A percentile compares a stretch with the other conserved stretches of the same genome.
Evolutionary conservation across 2,329 filamentous ascomycete species (phyloP).

Genomic region (Ophidiomyces ophidiicola): DNA sequence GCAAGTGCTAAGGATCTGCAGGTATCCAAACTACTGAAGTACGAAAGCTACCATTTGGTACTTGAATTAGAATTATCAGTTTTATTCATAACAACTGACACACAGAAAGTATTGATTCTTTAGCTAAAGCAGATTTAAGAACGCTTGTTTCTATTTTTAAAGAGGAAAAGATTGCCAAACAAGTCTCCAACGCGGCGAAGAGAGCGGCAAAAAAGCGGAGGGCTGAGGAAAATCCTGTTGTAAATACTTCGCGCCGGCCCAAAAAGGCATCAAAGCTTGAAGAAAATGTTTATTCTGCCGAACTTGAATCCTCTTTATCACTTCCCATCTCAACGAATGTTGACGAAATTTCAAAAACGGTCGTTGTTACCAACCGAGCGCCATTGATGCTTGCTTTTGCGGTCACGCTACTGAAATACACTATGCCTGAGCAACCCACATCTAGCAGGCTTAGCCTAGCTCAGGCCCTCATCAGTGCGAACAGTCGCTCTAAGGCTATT

Average conservation of each 20-base stretch:
- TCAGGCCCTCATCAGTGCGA: constrained; percentile 72
- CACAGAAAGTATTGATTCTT: constrained; percentile 30
- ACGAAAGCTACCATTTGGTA: constrained; percentile 12
- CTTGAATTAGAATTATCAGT: constrained; percentile 7
- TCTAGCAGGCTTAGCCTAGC: constrained; percentile 74
- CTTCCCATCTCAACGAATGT: constrained; percentile 34
- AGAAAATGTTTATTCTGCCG: constrained; percentile 19
- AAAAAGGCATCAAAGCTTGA: constrained; percentile 11
- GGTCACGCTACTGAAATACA: constrained; percentile 59
- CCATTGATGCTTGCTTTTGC: constrained; percentile 73
- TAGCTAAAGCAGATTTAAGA: constrained; percentile 39
- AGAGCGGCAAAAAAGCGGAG: constrained; percentile 45
- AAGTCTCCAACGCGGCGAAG: constrained; percentile 47
- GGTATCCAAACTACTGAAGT: constrained; percentile 36
- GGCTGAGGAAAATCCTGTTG: constrained; percentile 23
- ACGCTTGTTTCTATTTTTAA: constrained; percentile 33
- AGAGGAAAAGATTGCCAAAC: constrained; percentile 46
- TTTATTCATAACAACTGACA: constrained; percentile 1
- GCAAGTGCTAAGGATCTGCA: constrained; percentile 44
- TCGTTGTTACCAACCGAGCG: constrained; percentile 64
- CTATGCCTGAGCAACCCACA: constrained; percentile 72
- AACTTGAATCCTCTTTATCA: constrained; percentile 26
- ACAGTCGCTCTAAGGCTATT: constrained; percentile 64
- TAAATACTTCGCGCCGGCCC: constrained; percentile 31
- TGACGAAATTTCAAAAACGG: constrained; percentile 45